phyloP scores from a whole-genome alignment of 2,329 filamentous ascomycete genomes.

The Claviceps digitariae region DNA sequence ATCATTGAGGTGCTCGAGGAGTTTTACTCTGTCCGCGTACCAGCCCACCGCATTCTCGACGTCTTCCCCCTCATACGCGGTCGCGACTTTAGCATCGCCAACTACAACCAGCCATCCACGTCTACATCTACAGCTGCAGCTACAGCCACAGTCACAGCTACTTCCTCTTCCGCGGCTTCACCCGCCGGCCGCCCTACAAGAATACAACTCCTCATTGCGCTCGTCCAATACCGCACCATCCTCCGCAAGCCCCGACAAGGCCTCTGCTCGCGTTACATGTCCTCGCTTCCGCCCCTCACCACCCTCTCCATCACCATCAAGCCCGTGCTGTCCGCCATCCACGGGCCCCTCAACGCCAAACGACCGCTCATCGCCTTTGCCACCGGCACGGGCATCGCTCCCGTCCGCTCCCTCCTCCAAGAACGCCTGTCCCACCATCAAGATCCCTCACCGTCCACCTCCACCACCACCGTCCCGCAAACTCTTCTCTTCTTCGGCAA shows the following conservation, averaged over 20 bases:
- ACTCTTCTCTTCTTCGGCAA: constrained; percentile 72
- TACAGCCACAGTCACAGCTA: constrained; percentile 17
- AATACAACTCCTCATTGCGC: constrained; percentile 65
- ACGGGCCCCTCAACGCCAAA: constrained; percentile 21
- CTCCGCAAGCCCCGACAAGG: constrained; percentile 74
- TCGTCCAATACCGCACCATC: constrained; percentile 84
- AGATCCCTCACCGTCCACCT: not conserved
- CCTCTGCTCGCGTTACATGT: constrained; percentile 79
- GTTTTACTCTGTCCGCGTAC: constrained; percentile 72
- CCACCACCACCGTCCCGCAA: constrained; percentile 13
- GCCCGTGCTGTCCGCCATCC: constrained; percentile 30
- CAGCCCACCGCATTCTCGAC: constrained; percentile 56
- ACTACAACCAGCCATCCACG: constrained; percentile 35
- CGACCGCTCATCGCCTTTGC: constrained; percentile 63
- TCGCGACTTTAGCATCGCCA: constrained; percentile 89
- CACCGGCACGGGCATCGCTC: constrained; percentile 77
- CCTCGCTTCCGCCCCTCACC: constrained; percentile 45
- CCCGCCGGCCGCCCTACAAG: constrained; percentile 11
- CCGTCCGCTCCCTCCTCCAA: constrained; percentile 67
- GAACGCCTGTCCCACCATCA: constrained; percentile 38
- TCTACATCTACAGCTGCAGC: constrained; percentile 11
- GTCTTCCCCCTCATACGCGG: constrained; percentile 73
- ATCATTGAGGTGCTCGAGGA: constrained; percentile 89
- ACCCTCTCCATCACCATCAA: constrained; percentile 45
- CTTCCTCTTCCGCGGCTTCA: constrained; percentile 11